Conservation (phyloP, 345 rosid species). For the Linum usitatissimum region DNA sequence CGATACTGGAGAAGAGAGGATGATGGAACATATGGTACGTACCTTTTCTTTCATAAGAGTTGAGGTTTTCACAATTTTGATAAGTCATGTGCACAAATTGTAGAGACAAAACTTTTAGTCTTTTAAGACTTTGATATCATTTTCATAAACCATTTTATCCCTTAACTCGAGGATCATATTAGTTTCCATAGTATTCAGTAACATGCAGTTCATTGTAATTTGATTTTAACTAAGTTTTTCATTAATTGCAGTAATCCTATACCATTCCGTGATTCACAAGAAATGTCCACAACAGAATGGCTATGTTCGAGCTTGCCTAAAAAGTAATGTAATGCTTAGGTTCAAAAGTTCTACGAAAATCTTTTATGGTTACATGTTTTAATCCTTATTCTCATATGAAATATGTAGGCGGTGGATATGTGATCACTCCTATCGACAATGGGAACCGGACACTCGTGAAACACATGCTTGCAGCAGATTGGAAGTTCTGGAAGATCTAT, state of each 20-base stretch:
- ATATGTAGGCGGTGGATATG: conserved; percentile 84
- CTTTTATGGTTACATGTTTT: neutral
- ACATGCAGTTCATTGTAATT: neutral
- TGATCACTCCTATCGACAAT: conserved; percentile 57
- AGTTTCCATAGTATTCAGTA: too few species aligned
- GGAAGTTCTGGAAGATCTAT: conserved; percentile 79
- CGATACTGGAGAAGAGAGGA: conserved; percentile 97
- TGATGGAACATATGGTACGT: conserved; percentile 82
- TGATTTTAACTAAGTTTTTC: neutral
- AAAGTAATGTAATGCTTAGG: conserved; percentile 57
- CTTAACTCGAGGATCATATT: too few species aligned
- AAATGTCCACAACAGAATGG: conserved; percentile 60
- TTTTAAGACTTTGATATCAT: too few species aligned
- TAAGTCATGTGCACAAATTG: too few species aligned
- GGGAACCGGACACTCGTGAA: conserved; percentile 70
- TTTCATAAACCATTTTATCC: too few species aligned
- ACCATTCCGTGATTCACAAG: conserved; percentile 79
- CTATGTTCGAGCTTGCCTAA: conserved; percentile 78
- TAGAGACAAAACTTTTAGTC: too few species aligned
- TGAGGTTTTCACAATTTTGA: too few species aligned
- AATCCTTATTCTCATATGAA: neutral
- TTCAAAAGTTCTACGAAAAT: conserved; percentile 8
- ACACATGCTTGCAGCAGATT: conserved; percentile 88
- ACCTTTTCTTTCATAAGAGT: too few species aligned
- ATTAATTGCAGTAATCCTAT: conserved; percentile 69